Percentiles rank a stretch among this genome's conserved stretches.
phyloP scores from a whole-genome alignment of 495 filamentous ascomycete species.

The Penicillium egyptiacum region DNA sequence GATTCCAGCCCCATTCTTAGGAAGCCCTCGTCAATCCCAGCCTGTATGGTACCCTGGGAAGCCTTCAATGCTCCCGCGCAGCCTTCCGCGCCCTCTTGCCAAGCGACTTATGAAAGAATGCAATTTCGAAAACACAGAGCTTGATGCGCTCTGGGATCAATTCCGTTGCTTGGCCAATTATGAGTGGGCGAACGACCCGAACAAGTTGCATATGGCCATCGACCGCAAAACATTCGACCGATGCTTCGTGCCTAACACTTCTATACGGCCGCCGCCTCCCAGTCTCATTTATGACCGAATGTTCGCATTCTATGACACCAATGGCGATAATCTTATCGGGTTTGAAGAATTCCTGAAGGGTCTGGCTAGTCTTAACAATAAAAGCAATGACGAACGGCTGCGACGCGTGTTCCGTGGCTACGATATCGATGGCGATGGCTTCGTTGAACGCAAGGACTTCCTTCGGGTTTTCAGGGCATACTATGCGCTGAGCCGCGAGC shows the following conservation, averaged over 20 bases:
- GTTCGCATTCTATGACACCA: slow-evolving; percentile 94
- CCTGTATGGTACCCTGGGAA: slow-evolving; percentile 91
- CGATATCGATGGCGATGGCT: slow-evolving; percentile 89
- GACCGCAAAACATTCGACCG: slow-evolving; percentile 87
- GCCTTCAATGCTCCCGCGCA: slow-evolving; percentile 63
- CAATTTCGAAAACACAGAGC: slow-evolving; percentile 74
- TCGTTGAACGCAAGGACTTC: slow-evolving; percentile 83
- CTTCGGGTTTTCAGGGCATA: slow-evolving; percentile 87
- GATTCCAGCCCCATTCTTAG: slow-evolving; percentile 68
- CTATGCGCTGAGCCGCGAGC: slow-evolving; percentile 80
- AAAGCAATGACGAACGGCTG: slow-evolving; percentile 62
- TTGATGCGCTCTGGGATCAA: slow-evolving; percentile 94
- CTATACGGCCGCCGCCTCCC: slow-evolving; percentile 71
- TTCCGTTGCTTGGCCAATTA: slow-evolving; percentile 88
- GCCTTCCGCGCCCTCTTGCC: slow-evolving; percentile 61
- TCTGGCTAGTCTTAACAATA: slow-evolving; percentile 76
- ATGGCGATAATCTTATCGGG: slow-evolving; percentile 85
- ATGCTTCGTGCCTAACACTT: slow-evolving; percentile 79
- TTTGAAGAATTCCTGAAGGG: slow-evolving; percentile 89
- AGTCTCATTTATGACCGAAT: slow-evolving; percentile 93
- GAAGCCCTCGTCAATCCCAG: slow-evolving; percentile 65
- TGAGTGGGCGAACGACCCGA: slow-evolving; percentile 81
- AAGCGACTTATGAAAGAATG: slow-evolving; percentile 68
- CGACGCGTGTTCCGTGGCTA: slow-evolving; percentile 82
- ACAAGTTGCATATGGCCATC: slow-evolving; percentile 76